These are phyloP conservation scores for Exophiala sp. DNA, from an alignment of 2,329 filamentous ascomycete genomes.

Conservation along the genomic window DNA sequence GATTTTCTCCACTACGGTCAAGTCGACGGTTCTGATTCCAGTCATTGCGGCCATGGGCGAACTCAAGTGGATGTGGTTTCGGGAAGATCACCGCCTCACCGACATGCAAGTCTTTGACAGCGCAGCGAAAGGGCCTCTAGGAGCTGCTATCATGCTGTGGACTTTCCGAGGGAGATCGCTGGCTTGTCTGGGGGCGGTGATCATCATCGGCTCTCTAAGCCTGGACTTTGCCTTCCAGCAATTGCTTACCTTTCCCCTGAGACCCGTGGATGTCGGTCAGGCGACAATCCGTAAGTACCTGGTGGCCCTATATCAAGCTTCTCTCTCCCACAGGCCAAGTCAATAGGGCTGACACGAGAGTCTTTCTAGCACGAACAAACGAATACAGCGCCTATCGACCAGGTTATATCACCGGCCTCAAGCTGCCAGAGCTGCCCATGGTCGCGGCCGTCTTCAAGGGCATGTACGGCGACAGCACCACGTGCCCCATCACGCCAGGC, in stretches of 20 bases:
- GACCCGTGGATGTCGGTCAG: constrained; percentile 5
- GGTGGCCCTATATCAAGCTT: too few relatives aligned
- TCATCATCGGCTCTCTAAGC: constrained; percentile 29
- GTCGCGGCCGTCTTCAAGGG: constrained; percentile 5
- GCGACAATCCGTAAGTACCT: constrained; percentile 18
- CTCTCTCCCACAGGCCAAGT: too few relatives aligned
- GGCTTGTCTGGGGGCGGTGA: constrained; percentile 25
- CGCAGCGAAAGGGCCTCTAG: constrained; percentile 32
- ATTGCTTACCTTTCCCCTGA: constrained; percentile 17
- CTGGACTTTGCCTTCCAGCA: constrained; percentile 33
- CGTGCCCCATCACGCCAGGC: not conserved
- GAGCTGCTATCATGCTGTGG: constrained; percentile 28
- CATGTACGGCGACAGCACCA: constrained; percentile 1
- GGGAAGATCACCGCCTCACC: constrained; percentile 19
- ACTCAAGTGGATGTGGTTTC: constrained; percentile 31
- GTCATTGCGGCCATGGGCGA: constrained; percentile 31
- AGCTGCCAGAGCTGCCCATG: constrained; percentile 1
- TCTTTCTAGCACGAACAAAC: constrained; percentile 10
- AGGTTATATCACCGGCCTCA: not conserved
- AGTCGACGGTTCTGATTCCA: constrained; percentile 28
- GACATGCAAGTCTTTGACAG: constrained; percentile 30
- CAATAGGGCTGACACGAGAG: too few relatives aligned
- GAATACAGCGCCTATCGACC: constrained; percentile 1
- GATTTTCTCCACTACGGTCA: constrained; percentile 29
- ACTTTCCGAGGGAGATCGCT: constrained; percentile 17